Percentiles rank a stretch among this genome's conserved stretches.
These are phyloP conservation scores for Panicum virgatum DNA, from an alignment of 202 grass and related monocot species.

Conservation along the genomic window DNA sequence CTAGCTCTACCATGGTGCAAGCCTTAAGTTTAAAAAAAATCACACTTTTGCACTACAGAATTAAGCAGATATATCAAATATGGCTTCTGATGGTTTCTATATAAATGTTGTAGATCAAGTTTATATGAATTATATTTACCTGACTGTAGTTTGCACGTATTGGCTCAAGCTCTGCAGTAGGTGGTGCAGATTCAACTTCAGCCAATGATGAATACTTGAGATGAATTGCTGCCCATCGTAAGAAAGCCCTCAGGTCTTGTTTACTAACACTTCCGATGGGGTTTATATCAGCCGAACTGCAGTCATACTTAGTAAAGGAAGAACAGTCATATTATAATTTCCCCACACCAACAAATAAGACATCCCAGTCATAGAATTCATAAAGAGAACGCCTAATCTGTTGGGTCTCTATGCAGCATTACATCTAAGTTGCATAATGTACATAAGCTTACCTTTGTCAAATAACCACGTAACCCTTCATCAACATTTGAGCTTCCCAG, in stretches of 20 bases:
- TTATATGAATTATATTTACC: constrained; percentile 40
- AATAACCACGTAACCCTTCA: constrained; percentile 97
- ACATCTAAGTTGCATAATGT: not conserved
- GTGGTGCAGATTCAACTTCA: constrained; percentile 95
- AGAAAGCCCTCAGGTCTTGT: constrained; percentile 89
- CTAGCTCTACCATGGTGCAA: constrained; percentile 3
- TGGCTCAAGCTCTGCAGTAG: constrained; percentile 94
- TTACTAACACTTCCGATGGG: constrained; percentile 98
- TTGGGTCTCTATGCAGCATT: not conserved
- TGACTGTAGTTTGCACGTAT: constrained; percentile 82
- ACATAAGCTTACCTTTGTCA: constrained; percentile 78
- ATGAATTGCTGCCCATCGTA: constrained; percentile 83
- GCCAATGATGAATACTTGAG: constrained; percentile 90
- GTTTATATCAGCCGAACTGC: constrained; percentile 96
- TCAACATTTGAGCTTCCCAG: constrained; percentile 93
- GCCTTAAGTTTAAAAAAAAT: not conserved
- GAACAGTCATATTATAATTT: constrained; percentile 28
- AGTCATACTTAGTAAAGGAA: constrained; percentile 78
- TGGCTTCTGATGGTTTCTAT: constrained; percentile 1
- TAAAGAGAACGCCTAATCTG: not conserved
- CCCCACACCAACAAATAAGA: constrained; percentile 1
- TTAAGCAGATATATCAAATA: not conserved
- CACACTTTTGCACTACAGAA: not conserved
- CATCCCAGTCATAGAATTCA: not conserved
- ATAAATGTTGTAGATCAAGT: constrained; percentile 5